Conservation (phyloP, 1,139 yeast genomes). For the Taphrina betulina region DNA sequence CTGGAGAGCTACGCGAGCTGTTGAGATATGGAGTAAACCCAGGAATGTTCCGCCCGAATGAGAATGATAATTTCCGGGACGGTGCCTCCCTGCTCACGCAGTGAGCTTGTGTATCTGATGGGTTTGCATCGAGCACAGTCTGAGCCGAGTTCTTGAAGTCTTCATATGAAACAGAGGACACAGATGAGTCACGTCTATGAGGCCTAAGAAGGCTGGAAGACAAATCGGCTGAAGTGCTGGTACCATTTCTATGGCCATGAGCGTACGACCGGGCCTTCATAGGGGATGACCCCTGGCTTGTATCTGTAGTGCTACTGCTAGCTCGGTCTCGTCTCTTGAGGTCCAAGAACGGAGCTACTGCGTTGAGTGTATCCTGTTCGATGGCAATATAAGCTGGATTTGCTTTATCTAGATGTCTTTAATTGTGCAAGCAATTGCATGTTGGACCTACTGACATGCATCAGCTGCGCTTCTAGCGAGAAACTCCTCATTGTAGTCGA, state of each 20-base stretch:
- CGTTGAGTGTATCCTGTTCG: conserved; percentile 22
- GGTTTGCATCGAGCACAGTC: neutral
- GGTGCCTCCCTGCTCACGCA: neutral
- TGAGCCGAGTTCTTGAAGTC: conserved; percentile 3
- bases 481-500: conserved; percentile 11
- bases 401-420: conserved; percentile 3
- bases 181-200: neutral
- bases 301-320: neutral
- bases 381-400: conserved; percentile 20
- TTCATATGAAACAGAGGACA: conserved; percentile 9
- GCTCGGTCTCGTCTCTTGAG: conserved; percentile 7
- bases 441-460: conserved; percentile 13
- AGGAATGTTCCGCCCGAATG: neutral
- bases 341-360: conserved; percentile 27
- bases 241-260: conserved; percentile 5
- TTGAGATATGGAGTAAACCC: too few relatives aligned
- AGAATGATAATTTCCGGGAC: neutral
- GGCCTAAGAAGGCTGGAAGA: neutral
- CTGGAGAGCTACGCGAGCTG: too few relatives aligned
- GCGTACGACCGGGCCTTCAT: neutral
- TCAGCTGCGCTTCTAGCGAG: conserved; percentile 15
- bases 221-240: neutral
- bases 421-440: too few relatives aligned
- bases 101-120: neutral
- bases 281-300: neutral